Evolutionary conservation across 1,284 basidiomycete genomes (phyloP).

Genomic region (Erythrobasidium hasegawianum): DNA sequence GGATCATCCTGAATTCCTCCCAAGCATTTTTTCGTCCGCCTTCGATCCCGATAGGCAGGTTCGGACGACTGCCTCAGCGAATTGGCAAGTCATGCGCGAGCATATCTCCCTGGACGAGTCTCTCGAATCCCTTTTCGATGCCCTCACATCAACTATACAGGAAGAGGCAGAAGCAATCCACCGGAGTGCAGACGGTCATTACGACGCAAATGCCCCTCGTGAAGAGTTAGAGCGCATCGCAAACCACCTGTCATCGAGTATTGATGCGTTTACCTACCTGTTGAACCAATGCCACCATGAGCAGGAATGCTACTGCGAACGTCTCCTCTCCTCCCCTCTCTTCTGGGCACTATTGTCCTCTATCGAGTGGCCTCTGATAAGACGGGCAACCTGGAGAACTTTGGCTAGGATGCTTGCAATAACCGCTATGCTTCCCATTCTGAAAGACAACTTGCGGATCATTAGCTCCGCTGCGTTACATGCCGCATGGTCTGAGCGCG

Average conservation of each 20-base stretch:
- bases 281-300: neutral
- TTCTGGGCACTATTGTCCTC: conserved; percentile 18
- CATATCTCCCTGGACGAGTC: neutral
- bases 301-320: neutral
- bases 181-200: conserved; percentile 6
- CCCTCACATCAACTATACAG: conserved; percentile 11
- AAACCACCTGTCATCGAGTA: conserved; percentile 19
- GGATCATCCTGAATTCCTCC: conserved; percentile 68
- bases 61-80: conserved; percentile 54
- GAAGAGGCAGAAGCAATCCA: conserved; percentile 13
- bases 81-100: conserved; percentile 48
- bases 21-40: conserved; percentile 71
- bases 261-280: conserved; percentile 18
- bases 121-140: conserved; percentile 6
- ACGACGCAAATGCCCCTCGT: neutral
- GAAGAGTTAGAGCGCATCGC: conserved; percentile 14
- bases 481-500: conserved; percentile 46
- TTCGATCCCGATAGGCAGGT: conserved; percentile 70
- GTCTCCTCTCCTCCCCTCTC: neutral
- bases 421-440: neutral
- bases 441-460: neutral
- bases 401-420: neutral
- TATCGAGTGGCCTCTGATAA: neutral
- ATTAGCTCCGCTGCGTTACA: conserved; percentile 40
- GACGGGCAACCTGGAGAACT: conserved; percentile 12